A percentile compares a stretch with the other conserved stretches of the same genome.
Conservation (phyloP, 164 flowering plant genomes). For the Houttuynia cordata region DNA sequence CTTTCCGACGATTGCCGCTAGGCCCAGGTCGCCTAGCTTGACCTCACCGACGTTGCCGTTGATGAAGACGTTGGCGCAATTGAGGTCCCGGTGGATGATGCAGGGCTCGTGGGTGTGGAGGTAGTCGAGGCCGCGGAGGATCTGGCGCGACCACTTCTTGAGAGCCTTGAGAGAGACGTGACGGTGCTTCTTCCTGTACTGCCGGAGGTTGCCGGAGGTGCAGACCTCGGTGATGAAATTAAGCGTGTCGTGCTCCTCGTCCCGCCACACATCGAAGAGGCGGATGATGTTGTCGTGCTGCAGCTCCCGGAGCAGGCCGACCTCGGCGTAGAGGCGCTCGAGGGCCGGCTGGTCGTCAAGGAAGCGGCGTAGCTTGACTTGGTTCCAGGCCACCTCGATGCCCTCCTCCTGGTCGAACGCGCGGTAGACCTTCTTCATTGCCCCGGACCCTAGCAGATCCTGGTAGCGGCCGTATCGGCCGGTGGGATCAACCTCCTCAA, state of each 20-base stretch:
- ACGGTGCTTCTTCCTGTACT: constrained; percentile 59
- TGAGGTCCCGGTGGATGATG: constrained; percentile 72
- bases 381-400: constrained; percentile 86
- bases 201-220: constrained; percentile 67
- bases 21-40: constrained; percentile 73
- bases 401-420: constrained; percentile 85
- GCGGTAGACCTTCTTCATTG: constrained; percentile 69
- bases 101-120: constrained; percentile 68
- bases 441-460: constrained; percentile 57
- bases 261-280: constrained; percentile 42
- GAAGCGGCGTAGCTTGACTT: constrained; percentile 39
- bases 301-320: constrained; percentile 29
- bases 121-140: constrained; percentile 53
- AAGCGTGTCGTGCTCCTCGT: constrained; percentile 26
- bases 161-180: constrained; percentile 60
- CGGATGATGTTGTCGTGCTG: constrained; percentile 37
- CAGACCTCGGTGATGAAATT: constrained; percentile 80
- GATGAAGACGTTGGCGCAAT: constrained; percentile 73
- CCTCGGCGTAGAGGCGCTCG: constrained; percentile 41
- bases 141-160: constrained; percentile 80
- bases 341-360: constrained; percentile 28
- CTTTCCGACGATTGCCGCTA: constrained; percentile 61
- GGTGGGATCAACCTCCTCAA: constrained; percentile 63
- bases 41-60: constrained; percentile 79
- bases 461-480: constrained; percentile 58